Base-by-base conservation (phyloP, 352 stramenopile genomes). In the Thalassiosira delicatula region DNA sequence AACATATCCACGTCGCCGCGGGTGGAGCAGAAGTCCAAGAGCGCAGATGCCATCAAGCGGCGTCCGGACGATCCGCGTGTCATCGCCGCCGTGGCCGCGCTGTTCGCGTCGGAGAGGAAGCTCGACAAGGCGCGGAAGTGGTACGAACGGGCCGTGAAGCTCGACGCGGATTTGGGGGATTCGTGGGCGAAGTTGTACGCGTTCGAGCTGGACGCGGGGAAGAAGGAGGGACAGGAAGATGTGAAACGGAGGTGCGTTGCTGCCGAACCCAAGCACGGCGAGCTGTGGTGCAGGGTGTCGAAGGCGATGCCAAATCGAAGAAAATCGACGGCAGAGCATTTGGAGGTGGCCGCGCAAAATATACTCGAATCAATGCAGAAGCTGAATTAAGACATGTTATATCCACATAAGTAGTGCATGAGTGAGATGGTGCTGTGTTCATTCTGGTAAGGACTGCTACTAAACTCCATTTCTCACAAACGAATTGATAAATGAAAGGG, bases 161-260 rank as follows among this genome's bases (percentile, higher is more conserved):
- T 99, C 23, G 95, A 99, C 81, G 86, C 93, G 4, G 96, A 98
- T 85, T 94, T 98, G 51, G 98, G 97, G 17, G 98, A 99, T 88
- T 95, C 95, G 12, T 99, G 97, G 97, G 96, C 95, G 3, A 94
- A 96, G 56, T 99, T 98, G 85, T 99, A 99, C 86, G 91, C 96
- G 12, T 99, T 99, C 86, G 97, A 99, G 86, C 81, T 96, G 21
- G 93, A 98, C 72, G 91, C 96, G 70, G 96, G 96, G 9, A 94
- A 82, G 0, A 90, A 94, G 51, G 87, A 91, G 25, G 90, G 96
- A n/a, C 90, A 96, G 25, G 89, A 96, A 5, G 93, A 96, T 46
- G 92, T 98, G 8, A 85, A 91, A 69, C 86, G 95, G 62, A 90
- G 94, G 35, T 98, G 96, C 82, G 87, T 98, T 8, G 84, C 70